A percentile compares a stretch with the other conserved stretches of the same genome.
These are phyloP conservation scores for Fagus crenata DNA, from an alignment of 306 rosid species.

Conservation along the genomic window DNA sequence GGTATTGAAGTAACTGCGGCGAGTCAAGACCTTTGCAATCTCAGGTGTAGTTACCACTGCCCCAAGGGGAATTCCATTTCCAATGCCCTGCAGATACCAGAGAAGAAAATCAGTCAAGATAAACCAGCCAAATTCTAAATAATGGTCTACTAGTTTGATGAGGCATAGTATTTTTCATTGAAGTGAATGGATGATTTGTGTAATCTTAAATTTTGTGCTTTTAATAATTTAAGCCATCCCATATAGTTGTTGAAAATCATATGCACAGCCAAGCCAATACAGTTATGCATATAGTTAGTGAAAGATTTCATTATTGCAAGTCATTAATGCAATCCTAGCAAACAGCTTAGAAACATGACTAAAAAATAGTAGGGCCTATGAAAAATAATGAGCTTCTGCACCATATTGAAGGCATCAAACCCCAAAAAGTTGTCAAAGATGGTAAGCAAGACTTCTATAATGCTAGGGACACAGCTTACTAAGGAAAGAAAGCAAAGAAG, in stretches of 20 bases:
- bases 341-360: background rate
- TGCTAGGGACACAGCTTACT: background rate
- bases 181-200: background rate
- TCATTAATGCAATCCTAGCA: background rate
- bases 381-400: background rate
- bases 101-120: slow-evolving; percentile 15
- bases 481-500: background rate
- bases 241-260: too few species aligned
- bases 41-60: slow-evolving; percentile 96
- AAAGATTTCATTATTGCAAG: background rate
- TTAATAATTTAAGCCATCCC: background rate
- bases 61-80: slow-evolving; percentile 98
- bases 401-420: too few species aligned
- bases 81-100: slow-evolving; percentile 66
- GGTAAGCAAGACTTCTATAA: background rate
- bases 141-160: background rate
- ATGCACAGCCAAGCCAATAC: too few species aligned
- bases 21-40: slow-evolving; percentile 77
- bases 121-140: background rate
- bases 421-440: too few species aligned
- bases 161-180: background rate
- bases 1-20: slow-evolving; percentile 78
- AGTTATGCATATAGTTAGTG: background rate
- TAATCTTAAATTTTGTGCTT: background rate
- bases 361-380: background rate